Evolutionary conservation across 1,284 basidiomycete species (phyloP), one percentile per base, ranked within the genome.

Genomic region (Rhodotorula sp.): DNA sequence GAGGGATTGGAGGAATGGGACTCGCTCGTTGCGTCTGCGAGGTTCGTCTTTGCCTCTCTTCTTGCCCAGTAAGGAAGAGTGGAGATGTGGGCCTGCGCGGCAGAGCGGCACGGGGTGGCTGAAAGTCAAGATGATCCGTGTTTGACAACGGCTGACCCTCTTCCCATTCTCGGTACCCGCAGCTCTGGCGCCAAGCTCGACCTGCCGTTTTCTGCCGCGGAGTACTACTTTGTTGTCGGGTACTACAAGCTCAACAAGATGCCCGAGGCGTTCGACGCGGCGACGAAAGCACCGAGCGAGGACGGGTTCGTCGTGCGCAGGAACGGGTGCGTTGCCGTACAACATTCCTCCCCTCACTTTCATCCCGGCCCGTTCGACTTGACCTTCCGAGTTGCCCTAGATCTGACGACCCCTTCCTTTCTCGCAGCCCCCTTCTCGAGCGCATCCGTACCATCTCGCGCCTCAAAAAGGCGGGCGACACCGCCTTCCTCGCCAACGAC

Each of bases 381-480:
- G n/a, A n/a, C n/a, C 76, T 81, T 92, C 61, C 32, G 13, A 39
- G 15, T 13, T 9, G 63, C 15, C 34, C 5, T 6, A 15, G 7
- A n/a, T 10, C 22, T 64, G 29, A 39, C 44, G 9, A 15, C 29
- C 32, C 17, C n/a, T 4, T 4, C 13, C 25, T 17, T 17, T 6
- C 44, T 48, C 51, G 32, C 32, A 67, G 65, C 13, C 55, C 61
- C 3, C 58, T 74, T 17, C 64, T 74, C 50, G 90, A 88, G 79
- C 87, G 90, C 27, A 85, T 90, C 34, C 89, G 89, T 78, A 89
- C 90, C 60, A 87, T 95, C 19, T 91, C 94, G 75, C 83, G 87
- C 62, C 81, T 90, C 60, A 94, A 95, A 79, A 91, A 94, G 71
- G 90, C 91, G 74, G 92, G 92, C 0, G 94, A 94, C 77, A 79